A percentile compares a stretch with the other conserved stretches of the same genome.
Conservation (phyloP, 305 asterid species). For the Salvia sclarea region DNA sequence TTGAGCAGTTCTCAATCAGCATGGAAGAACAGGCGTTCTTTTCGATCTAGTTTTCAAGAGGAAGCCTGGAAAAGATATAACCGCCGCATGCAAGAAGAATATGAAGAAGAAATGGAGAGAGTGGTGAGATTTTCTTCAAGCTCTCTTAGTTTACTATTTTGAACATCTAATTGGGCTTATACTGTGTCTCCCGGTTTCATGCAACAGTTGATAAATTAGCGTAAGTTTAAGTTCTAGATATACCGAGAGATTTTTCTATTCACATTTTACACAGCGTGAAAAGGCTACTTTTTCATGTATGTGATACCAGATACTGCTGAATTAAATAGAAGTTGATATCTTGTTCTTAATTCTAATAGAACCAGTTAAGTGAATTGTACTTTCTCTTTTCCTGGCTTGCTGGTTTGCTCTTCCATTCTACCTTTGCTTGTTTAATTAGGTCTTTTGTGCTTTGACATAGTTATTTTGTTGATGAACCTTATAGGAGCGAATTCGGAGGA, state of each 20-base stretch:
- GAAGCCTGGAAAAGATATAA: slow-evolving; percentile 87
- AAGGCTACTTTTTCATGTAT: slow-evolving; percentile 1
- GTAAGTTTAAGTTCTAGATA: slow-evolving; percentile 9
- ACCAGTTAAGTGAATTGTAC: not conserved
- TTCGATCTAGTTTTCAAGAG: slow-evolving; percentile 65
- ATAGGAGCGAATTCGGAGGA: slow-evolving; percentile 90
- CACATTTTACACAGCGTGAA: not conserved
- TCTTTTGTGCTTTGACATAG: slow-evolving; percentile 5
- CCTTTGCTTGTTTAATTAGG: slow-evolving; percentile 10
- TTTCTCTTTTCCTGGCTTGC: not conserved
- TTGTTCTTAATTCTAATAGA: slow-evolving; percentile 16
- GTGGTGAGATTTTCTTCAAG: slow-evolving; percentile 57
- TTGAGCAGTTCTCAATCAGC: slow-evolving; percentile 72
- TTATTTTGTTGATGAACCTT: slow-evolving; percentile 25
- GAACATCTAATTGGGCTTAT: slow-evolving; percentile 1
- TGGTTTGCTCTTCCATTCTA: not conserved
- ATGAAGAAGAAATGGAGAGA: slow-evolving; percentile 99
- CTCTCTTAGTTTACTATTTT: slow-evolving; percentile 16
- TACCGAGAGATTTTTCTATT: slow-evolving; percentile 1
- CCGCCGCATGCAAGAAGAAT: slow-evolving; percentile 86
- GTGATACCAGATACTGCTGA: not conserved
- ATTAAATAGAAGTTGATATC: not conserved
- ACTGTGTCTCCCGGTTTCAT: not conserved
- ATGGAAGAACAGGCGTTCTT: slow-evolving; percentile 58
- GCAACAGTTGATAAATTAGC: not conserved